Evolutionary conservation across 805 yeast genomes (phyloP), one percentile per base, ranked within the genome.

Genomic region (Metschnikowia noctiluminum): DNA sequence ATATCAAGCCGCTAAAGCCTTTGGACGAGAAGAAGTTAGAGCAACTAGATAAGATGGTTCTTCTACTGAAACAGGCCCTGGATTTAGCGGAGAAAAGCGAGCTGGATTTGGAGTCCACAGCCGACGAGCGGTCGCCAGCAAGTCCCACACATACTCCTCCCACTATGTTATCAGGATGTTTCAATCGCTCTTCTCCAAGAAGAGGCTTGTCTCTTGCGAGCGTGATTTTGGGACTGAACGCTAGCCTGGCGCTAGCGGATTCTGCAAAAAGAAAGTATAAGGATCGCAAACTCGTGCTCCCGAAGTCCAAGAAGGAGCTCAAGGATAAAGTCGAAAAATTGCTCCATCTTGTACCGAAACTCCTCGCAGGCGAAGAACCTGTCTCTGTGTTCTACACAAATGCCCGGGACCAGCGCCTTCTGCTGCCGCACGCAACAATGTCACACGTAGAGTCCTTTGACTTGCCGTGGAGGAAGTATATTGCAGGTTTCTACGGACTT

Each of bases 401-500:
- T 28, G 89, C 90, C 0, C 69, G 72, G 21, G 55, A 61, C 12
- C 70, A 74, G 38, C 64, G 62, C 12, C 55, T 64, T 13, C 48
- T 59, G 0, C 79, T 85, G 2, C 53, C 59, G 2, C 66, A 74
- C 30, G 66, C 73, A 4, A 63, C 74, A 1, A 65, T 85, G 53
- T 71, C 85, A 0, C 68, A 65, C 28, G 60, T 64, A 26, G 85
- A 80, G 45, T 66, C 80, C 27, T 67, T 76, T 53, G 68, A 66
- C 13, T 57, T 81, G 9, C 73, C 78, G 15, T 74, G 82, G 64
- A 54, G 63, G 13, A 58, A 62, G 32, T 82, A 77, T 57, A 58
- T 68, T 2, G 81, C 81, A 28, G 91, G 92, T 0, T 85, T 74
- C 58, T 76, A 76, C 52, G 92, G 91, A 0, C 62, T 78, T 32